Base-by-base conservation (phyloP, 306 rosid species). In the Datisca glomerata region DNA sequence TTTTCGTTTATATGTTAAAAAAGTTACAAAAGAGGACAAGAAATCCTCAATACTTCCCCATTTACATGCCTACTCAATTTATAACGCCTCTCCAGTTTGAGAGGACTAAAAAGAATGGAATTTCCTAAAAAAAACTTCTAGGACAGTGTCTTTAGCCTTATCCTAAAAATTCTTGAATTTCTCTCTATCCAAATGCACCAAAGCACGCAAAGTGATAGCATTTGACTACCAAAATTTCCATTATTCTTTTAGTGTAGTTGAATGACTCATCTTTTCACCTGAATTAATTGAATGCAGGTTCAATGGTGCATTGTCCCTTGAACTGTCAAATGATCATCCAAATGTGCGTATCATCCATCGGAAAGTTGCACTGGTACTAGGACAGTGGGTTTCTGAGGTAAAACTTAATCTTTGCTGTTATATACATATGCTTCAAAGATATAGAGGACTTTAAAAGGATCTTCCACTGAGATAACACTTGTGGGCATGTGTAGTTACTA, bases 311-410 rank as follows among this genome's bases (percentile, higher is more conserved):
- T 56, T 87, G 63, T 83, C 94, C 6, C 74, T 41, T 2, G 97
- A 87, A 51, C 93, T 87, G 51, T 76, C 97, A 56, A 83, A 74
- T 70, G 89, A 83, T 29, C 94, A 87, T 74, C 83, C 93, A 60
- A 83, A 74, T 64, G 47, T 72, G 78, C 78, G 74, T 39, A 72
- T 87, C 55, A 79, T 87, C 61, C 93, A 73, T 53, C 93, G 94
- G 46, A 87, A 77, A 76, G 89, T 87, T 62, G 97, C 93, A 34
- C 54, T 87, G 40, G 69, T 87, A 45, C 64, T 87, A 74, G 97
- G 97, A 42, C 97, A 87, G 55, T 87, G 97, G 97, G 97, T 87
- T 43, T 87, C 97, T 58, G 97, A 87, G 94, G 97, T 87, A 80
- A n/a, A n/a, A n/a, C n/a, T n/a, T n/a, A n/a, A n/a, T n/a, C n/a